Conservation (phyloP, 2,329 filamentous ascomycete genomes). For the Orbilia oligospora region DNA sequence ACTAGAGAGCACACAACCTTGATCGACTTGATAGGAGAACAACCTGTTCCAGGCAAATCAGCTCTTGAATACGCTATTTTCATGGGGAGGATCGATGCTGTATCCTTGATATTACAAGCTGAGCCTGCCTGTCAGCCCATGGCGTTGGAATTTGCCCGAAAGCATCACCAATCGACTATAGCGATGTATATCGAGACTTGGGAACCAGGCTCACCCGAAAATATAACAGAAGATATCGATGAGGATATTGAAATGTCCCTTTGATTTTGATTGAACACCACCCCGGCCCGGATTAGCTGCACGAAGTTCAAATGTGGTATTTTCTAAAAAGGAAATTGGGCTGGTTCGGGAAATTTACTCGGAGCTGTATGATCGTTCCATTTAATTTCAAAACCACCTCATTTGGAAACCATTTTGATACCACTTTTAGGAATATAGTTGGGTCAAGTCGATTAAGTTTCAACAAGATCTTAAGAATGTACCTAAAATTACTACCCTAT, state of each 20-base stretch:
- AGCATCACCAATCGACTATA: background rate
- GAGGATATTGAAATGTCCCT: background rate
- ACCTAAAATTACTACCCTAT: background rate
- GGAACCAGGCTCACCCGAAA: background rate
- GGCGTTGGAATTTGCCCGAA: background rate
- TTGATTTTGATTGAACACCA: too few relatives aligned
- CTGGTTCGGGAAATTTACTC: background rate
- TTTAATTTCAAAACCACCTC: background rate
- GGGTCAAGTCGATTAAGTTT: background rate
- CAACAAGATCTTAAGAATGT: background rate
- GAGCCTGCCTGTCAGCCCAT: background rate
- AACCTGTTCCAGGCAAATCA: background rate
- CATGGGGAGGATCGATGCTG: background rate
- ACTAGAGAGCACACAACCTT: too few relatives aligned
- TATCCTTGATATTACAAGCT: background rate
- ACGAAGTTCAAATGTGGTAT: background rate
- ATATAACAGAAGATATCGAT: background rate
- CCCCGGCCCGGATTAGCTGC: too few relatives aligned
- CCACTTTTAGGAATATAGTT: background rate
- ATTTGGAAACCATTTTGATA: background rate
- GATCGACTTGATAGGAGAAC: background rate
- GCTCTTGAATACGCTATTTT: background rate
- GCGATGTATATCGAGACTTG: background rate
- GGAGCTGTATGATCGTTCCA: background rate
- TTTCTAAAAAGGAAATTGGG: conserved; percentile 5